Conservation (phyloP, 2,329 filamentous ascomycete species). For the Hypoxylon sp. region DNA sequence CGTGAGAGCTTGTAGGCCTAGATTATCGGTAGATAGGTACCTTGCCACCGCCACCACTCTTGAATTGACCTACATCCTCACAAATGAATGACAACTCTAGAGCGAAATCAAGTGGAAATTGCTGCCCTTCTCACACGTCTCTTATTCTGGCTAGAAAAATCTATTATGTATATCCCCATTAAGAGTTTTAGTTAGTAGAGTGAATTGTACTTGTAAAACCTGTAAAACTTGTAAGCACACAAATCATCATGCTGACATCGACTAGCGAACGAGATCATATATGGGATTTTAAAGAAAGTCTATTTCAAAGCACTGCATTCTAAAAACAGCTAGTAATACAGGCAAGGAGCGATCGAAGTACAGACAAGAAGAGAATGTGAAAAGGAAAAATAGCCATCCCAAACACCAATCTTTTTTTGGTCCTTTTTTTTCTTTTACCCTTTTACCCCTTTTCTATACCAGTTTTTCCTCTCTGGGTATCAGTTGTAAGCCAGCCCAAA, state of each 20-base stretch:
- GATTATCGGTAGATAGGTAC: background rate
- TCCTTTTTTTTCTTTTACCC: conserved; percentile 1
- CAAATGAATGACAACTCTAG: background rate
- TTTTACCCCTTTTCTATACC: background rate
- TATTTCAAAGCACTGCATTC: background rate
- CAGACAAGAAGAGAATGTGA: background rate
- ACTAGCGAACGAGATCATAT: background rate
- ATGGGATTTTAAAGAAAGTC: background rate
- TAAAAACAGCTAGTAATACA: background rate
- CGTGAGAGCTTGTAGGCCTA: background rate
- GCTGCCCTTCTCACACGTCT: background rate
- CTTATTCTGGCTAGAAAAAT: background rate
- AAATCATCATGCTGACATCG: too few relatives aligned
- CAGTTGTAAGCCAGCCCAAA: background rate
- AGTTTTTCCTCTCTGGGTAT: background rate
- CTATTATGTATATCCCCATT: too few relatives aligned
- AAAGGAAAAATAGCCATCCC: background rate
- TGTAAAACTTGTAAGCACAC: too few relatives aligned
- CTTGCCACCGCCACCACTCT: background rate
- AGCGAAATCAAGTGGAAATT: background rate
- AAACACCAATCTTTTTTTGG: conserved; percentile 8
- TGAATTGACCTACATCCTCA: background rate
- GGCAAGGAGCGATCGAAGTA: background rate
- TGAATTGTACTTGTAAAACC: too few relatives aligned
- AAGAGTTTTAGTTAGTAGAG: too few relatives aligned